Conservation (phyloP, 2,329 filamentous ascomycete species). For the Penicillium sp. region DNA sequence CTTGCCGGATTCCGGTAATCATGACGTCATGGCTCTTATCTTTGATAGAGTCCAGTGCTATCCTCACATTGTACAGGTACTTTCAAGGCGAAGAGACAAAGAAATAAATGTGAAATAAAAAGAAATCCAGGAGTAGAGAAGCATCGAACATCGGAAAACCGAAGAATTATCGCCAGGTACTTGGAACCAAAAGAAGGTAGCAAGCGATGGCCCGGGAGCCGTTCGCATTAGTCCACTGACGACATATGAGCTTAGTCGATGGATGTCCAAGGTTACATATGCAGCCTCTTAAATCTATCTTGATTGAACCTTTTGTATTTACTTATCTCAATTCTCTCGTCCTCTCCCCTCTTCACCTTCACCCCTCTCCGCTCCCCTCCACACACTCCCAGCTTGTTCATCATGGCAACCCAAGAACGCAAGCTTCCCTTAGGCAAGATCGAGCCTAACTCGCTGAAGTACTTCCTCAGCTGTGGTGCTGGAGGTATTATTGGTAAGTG, state of each 20-base stretch:
- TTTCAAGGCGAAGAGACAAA: too few relatives aligned
- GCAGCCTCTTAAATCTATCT: neutral
- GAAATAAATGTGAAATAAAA: too few relatives aligned
- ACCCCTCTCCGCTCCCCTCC: neutral
- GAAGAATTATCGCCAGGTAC: neutral
- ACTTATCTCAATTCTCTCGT: neutral
- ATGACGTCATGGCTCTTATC: neutral
- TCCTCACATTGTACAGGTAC: too few relatives aligned
- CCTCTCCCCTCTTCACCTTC: neutral
- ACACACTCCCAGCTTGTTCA: neutral
- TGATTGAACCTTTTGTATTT: neutral
- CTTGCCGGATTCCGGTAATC: neutral
- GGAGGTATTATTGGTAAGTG: constrained; percentile 63
- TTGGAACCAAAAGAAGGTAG: too few relatives aligned
- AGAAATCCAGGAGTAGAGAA: too few relatives aligned
- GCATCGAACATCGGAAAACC: too few relatives aligned
- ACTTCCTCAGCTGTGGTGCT: constrained; percentile 80
- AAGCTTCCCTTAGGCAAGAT: constrained; percentile 56
- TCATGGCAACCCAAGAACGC: constrained; percentile 35
- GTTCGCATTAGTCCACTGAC: neutral
- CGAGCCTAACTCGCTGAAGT: constrained; percentile 76
- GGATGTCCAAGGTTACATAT: neutral
- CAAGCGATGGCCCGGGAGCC: neutral
- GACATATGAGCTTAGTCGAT: neutral
- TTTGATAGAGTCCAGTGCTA: too few relatives aligned